These are phyloP conservation scores for Cryphonectria parasitica DNA, from an alignment of 2,329 filamentous ascomycete genomes.

Conservation along the genomic window DNA sequence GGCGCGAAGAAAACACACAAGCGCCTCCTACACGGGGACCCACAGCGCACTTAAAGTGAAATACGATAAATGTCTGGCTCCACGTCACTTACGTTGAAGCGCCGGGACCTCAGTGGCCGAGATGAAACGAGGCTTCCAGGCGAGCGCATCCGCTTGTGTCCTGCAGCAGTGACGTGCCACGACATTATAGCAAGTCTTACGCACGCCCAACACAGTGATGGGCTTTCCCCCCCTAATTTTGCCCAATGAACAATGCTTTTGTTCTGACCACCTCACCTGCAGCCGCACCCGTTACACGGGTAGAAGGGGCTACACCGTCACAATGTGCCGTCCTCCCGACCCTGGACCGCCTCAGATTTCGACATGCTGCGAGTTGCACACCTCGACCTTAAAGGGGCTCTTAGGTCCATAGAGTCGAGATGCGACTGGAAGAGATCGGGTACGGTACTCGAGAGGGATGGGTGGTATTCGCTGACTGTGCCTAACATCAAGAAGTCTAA, in stretches of 20 bases:
- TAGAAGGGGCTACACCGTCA: neutral
- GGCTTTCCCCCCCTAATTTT: neutral
- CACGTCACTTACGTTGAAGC: neutral
- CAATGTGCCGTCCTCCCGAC: constrained; percentile 1
- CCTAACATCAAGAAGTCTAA: constrained; percentile 17
- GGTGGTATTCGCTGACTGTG: constrained; percentile 19
- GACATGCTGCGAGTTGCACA: neutral
- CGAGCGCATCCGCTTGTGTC: neutral
- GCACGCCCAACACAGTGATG: neutral
- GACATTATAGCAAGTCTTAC: neutral
- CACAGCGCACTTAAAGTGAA: neutral
- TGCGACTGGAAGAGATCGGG: constrained; percentile 18
- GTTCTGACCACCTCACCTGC: constrained; percentile 7
- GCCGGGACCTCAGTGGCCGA: neutral
- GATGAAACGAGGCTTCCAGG: neutral
- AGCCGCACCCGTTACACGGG: constrained; percentile 8
- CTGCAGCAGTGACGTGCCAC: constrained; percentile 4
- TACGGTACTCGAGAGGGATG: constrained; percentile 19
- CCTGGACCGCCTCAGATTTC: neutral
- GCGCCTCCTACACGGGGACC: neutral
- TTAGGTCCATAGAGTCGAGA: neutral
- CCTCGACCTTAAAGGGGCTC: constrained; percentile 6
- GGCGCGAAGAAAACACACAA: neutral
- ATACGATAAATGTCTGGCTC: neutral
- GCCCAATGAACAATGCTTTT: constrained; percentile 8